These are phyloP conservation scores for Allantophomopsis lycopodina DNA, from an alignment of 2,329 filamentous ascomycete species.

Conservation along the genomic window DNA sequence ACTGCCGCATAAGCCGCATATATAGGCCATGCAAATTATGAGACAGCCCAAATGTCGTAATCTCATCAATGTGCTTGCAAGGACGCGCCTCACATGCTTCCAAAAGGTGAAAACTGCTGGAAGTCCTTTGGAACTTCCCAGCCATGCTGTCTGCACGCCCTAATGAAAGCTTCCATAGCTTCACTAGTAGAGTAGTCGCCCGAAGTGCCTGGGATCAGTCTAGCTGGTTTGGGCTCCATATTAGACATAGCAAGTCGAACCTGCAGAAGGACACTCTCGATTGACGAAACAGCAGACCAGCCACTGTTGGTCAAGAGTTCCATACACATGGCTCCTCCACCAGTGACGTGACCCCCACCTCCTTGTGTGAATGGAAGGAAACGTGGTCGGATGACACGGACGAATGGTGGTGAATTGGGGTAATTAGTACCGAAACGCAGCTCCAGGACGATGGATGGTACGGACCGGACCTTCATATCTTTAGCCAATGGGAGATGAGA, in stretches of 20 bases:
- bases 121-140: slow-evolving; percentile 61
- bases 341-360: slow-evolving; percentile 77
- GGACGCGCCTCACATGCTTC: too few species aligned
- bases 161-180: slow-evolving; percentile 58
- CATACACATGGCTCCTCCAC: slow-evolving; percentile 74
- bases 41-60: too few species aligned
- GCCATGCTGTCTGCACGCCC: slow-evolving; percentile 55
- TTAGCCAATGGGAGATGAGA: slow-evolving; percentile 49
- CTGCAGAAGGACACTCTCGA: slow-evolving; percentile 72
- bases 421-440: slow-evolving; percentile 67
- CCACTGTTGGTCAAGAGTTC: slow-evolving; percentile 72
- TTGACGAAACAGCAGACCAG: slow-evolving; percentile 59
- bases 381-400: slow-evolving; percentile 68
- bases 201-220: slow-evolving; percentile 28
- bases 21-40: too few species aligned
- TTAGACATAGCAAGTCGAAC: slow-evolving; percentile 64
- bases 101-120: slow-evolving; percentile 6
- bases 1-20: too few species aligned
- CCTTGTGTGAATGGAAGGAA: slow-evolving; percentile 60
- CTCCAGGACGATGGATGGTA: slow-evolving; percentile 65
- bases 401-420: slow-evolving; percentile 70
- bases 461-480: slow-evolving; percentile 52
- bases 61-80: too few species aligned
- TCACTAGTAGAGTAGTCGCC: slow-evolving; percentile 20
- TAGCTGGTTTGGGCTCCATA: slow-evolving; percentile 55